These are phyloP conservation scores for Colletotrichum sp. DNA, from an alignment of 2,329 filamentous ascomycete genomes.

Conservation along the genomic window DNA sequence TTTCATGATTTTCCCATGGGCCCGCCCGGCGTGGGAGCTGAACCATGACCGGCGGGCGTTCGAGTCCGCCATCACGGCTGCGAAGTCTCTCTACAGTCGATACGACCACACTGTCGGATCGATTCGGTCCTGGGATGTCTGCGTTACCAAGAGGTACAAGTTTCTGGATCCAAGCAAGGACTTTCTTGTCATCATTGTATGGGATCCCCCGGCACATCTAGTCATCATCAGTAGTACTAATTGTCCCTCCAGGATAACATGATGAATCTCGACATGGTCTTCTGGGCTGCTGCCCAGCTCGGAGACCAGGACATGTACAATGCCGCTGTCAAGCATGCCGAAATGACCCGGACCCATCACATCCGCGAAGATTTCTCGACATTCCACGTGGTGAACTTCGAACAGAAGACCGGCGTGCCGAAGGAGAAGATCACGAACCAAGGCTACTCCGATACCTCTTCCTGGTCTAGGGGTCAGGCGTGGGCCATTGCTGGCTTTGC, in stretches of 20 bases:
- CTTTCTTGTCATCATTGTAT: constrained; percentile 46
- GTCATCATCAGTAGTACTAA: background rate
- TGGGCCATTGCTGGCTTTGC: constrained; percentile 55
- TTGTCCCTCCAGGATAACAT: constrained; percentile 35
- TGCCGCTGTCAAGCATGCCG: constrained; percentile 43
- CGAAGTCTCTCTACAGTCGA: constrained; percentile 40
- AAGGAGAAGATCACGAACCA: constrained; percentile 52
- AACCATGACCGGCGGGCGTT: constrained; percentile 39
- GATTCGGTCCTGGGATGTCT: constrained; percentile 49
- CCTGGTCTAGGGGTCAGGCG: constrained; percentile 53
- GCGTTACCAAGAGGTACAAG: constrained; percentile 41
- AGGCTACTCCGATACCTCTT: constrained; percentile 46
- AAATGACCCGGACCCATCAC: constrained; percentile 42
- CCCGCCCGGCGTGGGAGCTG: constrained; percentile 42
- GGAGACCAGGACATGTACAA: constrained; percentile 33
- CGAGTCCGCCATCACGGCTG: constrained; percentile 35
- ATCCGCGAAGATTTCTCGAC: constrained; percentile 42
- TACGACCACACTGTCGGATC: constrained; percentile 37
- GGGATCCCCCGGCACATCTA: background rate
- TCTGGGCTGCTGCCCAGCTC: constrained; percentile 41
- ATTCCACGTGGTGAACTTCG: constrained; percentile 51
- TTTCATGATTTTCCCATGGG: constrained; percentile 47
- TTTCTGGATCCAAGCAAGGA: constrained; percentile 39
- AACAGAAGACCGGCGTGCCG: constrained; percentile 40
- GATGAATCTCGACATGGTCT: constrained; percentile 48